A percentile compares a stretch with the other conserved stretches of the same genome.
phyloP scores from a whole-genome alignment of 2,329 filamentous ascomycete species.

The Ramichloridium luteum region DNA sequence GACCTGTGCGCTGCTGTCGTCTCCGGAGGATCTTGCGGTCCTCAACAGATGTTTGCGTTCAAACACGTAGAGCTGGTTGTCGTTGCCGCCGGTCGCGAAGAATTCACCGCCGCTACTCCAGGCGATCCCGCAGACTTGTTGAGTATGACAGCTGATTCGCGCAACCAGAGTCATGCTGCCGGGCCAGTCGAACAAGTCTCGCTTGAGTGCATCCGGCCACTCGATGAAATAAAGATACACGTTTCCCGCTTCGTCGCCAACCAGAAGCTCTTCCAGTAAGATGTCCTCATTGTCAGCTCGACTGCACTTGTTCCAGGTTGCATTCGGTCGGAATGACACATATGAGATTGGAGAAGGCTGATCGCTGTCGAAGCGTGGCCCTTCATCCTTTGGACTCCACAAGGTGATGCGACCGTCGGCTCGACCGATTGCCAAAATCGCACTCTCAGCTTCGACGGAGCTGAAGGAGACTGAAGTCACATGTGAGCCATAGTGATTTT shows the following conservation, averaged over 20 bases:
- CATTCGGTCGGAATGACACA: constrained; percentile 64
- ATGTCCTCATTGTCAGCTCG: constrained; percentile 41
- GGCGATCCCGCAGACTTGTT: constrained; percentile 86
- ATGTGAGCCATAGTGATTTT: constrained; percentile 41
- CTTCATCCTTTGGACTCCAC: constrained; percentile 60
- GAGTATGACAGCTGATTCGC: constrained; percentile 64
- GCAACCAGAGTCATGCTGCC: constrained; percentile 68
- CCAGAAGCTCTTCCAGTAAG: constrained; percentile 67
- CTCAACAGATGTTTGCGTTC: constrained; percentile 46
- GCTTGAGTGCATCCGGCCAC: constrained; percentile 51
- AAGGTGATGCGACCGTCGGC: constrained; percentile 65
- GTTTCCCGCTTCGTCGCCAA: constrained; percentile 72
- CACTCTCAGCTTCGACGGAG: constrained; percentile 58
- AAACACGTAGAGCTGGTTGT: constrained; percentile 79
- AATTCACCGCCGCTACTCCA: constrained; percentile 67
- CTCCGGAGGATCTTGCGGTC: constrained; percentile 3
- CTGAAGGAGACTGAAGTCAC: constrained; percentile 88
- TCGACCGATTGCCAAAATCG: constrained; percentile 74
- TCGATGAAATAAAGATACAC: constrained; percentile 85
- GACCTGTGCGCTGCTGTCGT: constrained; percentile 6
- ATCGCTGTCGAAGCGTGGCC: constrained; percentile 61
- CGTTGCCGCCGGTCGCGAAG: constrained; percentile 84
- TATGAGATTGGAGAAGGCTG: constrained; percentile 66
- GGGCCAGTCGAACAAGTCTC: constrained; percentile 61
- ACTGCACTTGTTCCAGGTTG: constrained; percentile 38